Conservation (phyloP, 2,329 filamentous ascomycete species). For the Diaporthe aspalathi region DNA sequence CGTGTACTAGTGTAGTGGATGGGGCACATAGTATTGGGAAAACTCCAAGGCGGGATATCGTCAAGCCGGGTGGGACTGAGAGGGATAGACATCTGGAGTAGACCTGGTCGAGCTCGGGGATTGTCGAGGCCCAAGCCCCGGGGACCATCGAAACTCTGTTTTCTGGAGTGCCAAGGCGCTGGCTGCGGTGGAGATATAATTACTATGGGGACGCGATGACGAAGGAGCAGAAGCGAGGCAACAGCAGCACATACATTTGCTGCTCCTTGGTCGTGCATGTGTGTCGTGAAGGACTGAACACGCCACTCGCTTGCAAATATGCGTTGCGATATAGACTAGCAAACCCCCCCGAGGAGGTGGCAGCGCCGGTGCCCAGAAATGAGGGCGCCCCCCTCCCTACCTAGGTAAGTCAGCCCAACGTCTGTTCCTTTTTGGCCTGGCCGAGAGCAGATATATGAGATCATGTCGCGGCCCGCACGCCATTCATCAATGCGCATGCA, state of each 20-base stretch:
- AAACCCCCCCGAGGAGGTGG: not conserved
- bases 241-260: not conserved
- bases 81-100: not conserved
- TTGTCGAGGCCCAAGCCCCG: constrained; percentile 3
- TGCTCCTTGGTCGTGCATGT: not conserved
- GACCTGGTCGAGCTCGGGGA: constrained; percentile 14
- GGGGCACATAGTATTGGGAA: too few relatives aligned
- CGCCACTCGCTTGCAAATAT: not conserved
- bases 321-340: constrained; percentile 18
- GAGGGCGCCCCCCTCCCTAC: not conserved
- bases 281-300: not conserved
- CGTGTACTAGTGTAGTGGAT: too few relatives aligned
- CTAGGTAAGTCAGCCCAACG: not conserved
- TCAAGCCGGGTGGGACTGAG: constrained; percentile 6
- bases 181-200: not conserved
- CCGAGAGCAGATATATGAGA: not conserved
- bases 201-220: constrained; percentile 6
- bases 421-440: constrained; percentile 1
- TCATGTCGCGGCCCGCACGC: not conserved
- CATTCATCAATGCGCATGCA: not conserved
- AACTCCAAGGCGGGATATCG: constrained; percentile 8
- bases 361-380: constrained; percentile 21
- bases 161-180: constrained; percentile 16
- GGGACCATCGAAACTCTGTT: constrained; percentile 23
- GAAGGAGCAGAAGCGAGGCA: not conserved